phyloP scores from a whole-genome alignment of 306 rosid species.

The Rubus parviflorus region DNA sequence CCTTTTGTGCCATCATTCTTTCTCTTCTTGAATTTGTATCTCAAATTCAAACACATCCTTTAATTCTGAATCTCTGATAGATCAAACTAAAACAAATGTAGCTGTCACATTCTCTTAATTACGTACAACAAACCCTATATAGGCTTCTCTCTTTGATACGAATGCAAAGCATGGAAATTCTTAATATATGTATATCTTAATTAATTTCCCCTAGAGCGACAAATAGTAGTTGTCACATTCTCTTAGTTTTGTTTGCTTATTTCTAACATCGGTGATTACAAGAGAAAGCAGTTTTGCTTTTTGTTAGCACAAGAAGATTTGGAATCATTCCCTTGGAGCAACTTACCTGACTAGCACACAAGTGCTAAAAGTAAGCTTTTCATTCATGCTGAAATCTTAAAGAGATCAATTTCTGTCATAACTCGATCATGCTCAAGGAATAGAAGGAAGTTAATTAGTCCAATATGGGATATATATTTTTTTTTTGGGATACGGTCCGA shows the following conservation, averaged over 20 bases:
- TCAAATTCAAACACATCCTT: slow-evolving; percentile 16
- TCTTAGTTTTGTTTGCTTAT: not conserved
- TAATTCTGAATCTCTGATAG: not conserved
- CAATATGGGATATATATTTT: too few species aligned
- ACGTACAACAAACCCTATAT: not conserved
- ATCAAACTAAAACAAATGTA: not conserved
- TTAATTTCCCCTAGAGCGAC: not conserved
- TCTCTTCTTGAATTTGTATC: slow-evolving; percentile 12
- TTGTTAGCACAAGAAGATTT: not conserved
- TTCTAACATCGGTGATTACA: not conserved
- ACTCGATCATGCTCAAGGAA: not conserved
- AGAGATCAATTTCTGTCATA: not conserved
- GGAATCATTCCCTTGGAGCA: not conserved
- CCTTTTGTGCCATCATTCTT: not conserved
- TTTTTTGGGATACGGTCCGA: too few species aligned
- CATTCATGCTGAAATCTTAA: not conserved
- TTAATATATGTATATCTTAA: too few species aligned
- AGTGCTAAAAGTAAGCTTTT: not conserved
- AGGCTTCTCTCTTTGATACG: not conserved
- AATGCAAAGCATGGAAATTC: not conserved
- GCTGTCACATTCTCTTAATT: not conserved
- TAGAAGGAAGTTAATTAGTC: too few species aligned
- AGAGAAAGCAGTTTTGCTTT: not conserved
- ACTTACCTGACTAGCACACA: not conserved
- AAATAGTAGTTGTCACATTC: not conserved